Base-by-base conservation (phyloP, 2,329 filamentous ascomycete species). In the Talaromyces piceae region DNA sequence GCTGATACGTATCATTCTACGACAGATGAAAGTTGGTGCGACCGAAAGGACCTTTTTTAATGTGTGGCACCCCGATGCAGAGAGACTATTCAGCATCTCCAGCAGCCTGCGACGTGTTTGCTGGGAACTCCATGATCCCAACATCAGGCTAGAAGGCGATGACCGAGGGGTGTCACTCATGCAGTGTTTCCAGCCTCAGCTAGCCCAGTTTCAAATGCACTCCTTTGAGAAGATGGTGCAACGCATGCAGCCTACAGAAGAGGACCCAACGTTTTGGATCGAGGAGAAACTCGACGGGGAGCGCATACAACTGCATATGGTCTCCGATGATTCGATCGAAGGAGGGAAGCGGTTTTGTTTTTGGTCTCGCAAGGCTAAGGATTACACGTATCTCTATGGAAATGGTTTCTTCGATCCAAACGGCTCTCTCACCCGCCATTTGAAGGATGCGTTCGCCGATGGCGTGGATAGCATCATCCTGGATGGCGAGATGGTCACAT, bases 401-500 rank as follows among this genome's bases (percentile, higher is more conserved):
- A 77, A 82, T 53, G 80, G 86, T 0, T 78, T 94, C 13, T 71
- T 84, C 44, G 88, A 95, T 57, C 79, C 85, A 5, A 82, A 84
- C 37, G 85, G 86, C 6, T 83, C 90, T 5, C 67, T 97, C 48
- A 95, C 91, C 0, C 79, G 88, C 28, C 85, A 95, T 64, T 74
- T 97, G 18, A 81, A 81, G 48, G 76, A 82, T 37, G 89, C 88
- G 0, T 97, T 98, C 65, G 76, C 83, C 2, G 73, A 82, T 1
- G 83, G 84, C 1, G 89, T 97, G 0, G 78, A 84, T 13, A 96
- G 88, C 63, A 78, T 95, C 57, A 95, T 98, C 46, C 77, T 98
- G 0, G 93, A 98, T 61, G 93, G 93, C 8, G 93, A 98, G 67
- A 98, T 98, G 93, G 90, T 98, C 52, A 95, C 91, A 0, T 98